Conservation (phyloP, 2,329 filamentous ascomycete genomes). For the Curvularia hawaiiensis region DNA sequence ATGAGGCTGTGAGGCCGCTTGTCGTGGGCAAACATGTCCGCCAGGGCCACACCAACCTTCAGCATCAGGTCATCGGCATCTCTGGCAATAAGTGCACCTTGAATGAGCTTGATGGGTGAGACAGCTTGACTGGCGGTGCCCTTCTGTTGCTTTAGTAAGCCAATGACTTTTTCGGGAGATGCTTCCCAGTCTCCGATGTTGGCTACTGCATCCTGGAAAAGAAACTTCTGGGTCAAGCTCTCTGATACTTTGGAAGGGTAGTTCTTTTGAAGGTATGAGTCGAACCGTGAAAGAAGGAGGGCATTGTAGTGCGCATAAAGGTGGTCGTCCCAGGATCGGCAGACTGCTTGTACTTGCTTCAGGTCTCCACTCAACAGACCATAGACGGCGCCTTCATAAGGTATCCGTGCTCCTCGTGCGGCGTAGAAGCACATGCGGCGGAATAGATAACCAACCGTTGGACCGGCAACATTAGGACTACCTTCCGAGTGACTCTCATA, state of each 20-base stretch:
- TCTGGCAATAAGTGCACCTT: constrained; percentile 74
- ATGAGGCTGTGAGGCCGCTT: constrained; percentile 37
- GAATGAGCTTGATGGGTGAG: constrained; percentile 73
- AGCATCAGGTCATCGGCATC: constrained; percentile 54
- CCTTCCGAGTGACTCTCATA: constrained; percentile 55
- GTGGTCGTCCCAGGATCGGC: constrained; percentile 81
- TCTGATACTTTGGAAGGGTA: constrained; percentile 59
- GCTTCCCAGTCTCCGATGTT: constrained; percentile 63
- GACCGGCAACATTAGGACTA: constrained; percentile 45
- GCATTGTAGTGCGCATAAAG: constrained; percentile 89
- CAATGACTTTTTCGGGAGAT: constrained; percentile 62
- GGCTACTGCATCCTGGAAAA: constrained; percentile 68
- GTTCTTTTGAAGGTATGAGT: constrained; percentile 66
- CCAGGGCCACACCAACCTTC: constrained; percentile 52
- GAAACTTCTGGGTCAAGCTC: constrained; percentile 63
- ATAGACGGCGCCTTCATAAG: constrained; percentile 88
- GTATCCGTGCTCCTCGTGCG: constrained; percentile 70
- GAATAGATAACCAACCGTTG: constrained; percentile 63
- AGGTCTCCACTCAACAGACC: constrained; percentile 88
- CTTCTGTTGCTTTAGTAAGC: constrained; percentile 62
- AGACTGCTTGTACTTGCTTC: constrained; percentile 75
- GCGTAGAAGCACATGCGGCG: constrained; percentile 78
- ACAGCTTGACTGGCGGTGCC: constrained; percentile 64
- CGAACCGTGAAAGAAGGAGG: constrained; percentile 79
- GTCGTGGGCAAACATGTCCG: constrained; percentile 43